Percentiles rank a stretch among this genome's conserved stretches.
Conservation (phyloP, 257 asterid genomes). For the Fraxinus anomala region DNA sequence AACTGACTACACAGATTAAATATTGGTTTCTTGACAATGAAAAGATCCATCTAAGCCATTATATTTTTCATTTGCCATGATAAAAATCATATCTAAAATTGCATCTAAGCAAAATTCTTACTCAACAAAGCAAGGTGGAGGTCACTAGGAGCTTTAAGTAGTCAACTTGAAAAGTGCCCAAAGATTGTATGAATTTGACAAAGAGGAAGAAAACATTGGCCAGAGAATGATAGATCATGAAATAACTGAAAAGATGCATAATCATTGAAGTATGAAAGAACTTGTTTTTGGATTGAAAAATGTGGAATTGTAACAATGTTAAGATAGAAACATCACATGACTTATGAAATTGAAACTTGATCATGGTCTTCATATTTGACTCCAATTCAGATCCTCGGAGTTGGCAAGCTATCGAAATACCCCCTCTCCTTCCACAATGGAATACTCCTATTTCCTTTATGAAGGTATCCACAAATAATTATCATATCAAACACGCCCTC, state of each 20-base stretch:
- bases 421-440: not conserved
- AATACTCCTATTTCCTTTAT: not conserved
- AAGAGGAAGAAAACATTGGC: not conserved
- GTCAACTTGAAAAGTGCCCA: not conserved
- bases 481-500: not conserved
- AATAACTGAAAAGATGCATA: not conserved
- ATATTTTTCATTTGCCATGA: not conserved
- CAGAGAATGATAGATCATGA: not conserved
- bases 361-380: not conserved
- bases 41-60: constrained; percentile 9
- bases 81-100: no score
- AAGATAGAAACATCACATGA: not conserved
- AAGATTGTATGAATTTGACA: not conserved
- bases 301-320: not conserved
- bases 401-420: not conserved
- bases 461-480: not conserved
- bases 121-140: not conserved
- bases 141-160: not conserved
- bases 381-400: not conserved
- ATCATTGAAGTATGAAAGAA: not conserved
- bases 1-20: no score
- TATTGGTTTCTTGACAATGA: not conserved
- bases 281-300: not conserved
- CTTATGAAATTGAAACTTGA: not conserved
- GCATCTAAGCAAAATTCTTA: not conserved